These are phyloP conservation scores for Penicillium brevicompactum DNA, from an alignment of 2,329 filamentous ascomycete genomes.

Conservation along the genomic window DNA sequence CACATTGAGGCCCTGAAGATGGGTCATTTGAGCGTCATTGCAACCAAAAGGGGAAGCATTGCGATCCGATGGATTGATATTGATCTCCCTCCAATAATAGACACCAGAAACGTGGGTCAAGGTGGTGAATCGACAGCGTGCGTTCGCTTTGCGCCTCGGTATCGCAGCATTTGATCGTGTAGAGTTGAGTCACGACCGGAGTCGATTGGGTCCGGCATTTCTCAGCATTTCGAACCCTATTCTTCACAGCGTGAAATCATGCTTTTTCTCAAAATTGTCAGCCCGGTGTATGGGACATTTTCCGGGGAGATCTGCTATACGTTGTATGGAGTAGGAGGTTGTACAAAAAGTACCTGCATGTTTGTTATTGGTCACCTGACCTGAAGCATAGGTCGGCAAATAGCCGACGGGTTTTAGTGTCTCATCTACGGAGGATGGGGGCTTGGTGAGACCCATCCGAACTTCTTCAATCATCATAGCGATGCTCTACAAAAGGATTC, in stretches of 20 bases:
- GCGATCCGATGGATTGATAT: background rate
- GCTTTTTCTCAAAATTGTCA: background rate
- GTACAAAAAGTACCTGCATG: background rate
- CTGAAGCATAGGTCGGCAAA: background rate
- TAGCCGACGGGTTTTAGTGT: background rate
- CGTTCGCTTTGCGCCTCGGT: background rate
- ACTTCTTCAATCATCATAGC: background rate
- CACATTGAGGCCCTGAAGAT: background rate
- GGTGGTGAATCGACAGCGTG: background rate
- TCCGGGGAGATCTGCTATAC: background rate
- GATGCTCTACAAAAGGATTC: background rate
- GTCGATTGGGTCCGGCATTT: background rate
- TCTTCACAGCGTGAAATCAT: background rate
- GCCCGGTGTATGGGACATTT: background rate
- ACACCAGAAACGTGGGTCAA: background rate
- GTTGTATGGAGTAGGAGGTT: background rate
- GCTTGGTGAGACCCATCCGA: background rate
- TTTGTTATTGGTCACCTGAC: background rate
- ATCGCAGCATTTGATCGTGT: slow-evolving; percentile 2
- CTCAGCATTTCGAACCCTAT: background rate
- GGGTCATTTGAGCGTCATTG: background rate
- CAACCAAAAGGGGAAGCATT: slow-evolving; percentile 6
- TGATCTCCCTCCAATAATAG: slow-evolving; percentile 2
- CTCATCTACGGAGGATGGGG: background rate
- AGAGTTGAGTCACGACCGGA: background rate